Evolutionary conservation across 2,329 filamentous ascomycete genomes (phyloP).

Genomic region (Akanthomyces muscarius): DNA sequence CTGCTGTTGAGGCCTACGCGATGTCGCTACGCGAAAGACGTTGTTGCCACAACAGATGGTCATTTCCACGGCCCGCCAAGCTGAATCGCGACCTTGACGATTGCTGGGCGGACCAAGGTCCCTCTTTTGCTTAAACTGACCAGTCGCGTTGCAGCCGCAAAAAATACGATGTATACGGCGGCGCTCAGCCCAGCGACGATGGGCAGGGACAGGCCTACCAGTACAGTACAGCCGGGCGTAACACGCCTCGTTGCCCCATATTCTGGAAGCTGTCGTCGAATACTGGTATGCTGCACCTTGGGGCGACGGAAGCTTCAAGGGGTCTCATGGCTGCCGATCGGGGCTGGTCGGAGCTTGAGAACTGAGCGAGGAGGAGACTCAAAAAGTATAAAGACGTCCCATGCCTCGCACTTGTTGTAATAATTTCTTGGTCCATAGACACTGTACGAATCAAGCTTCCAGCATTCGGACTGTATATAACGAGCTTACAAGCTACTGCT

Average conservation of each 20-base stretch:
- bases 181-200: neutral
- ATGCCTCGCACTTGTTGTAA: neutral
- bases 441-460: neutral
- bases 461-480: too few relatives aligned
- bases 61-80: neutral
- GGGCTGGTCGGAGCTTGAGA: neutral
- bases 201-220: neutral
- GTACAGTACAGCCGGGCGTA: neutral
- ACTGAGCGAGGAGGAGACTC: neutral
- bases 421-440: neutral
- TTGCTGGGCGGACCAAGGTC: neutral
- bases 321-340: neutral
- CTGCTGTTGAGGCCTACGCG: neutral
- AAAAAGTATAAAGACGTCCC: constrained; percentile 2
- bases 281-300: too few relatives aligned
- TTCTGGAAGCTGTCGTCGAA: neutral
- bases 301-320: neutral
- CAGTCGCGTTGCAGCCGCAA: neutral
- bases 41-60: too few relatives aligned
- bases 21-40: neutral
- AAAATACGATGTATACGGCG: constrained; percentile 17
- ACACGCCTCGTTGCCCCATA: neutral
- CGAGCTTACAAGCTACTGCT: too few relatives aligned
- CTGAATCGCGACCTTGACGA: neutral
- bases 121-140: neutral